Percentiles rank a stretch among this genome's conserved stretches.
phyloP scores from a whole-genome alignment of 2,329 filamentous ascomycete species.

The Ophidiomyces ophidiicola region DNA sequence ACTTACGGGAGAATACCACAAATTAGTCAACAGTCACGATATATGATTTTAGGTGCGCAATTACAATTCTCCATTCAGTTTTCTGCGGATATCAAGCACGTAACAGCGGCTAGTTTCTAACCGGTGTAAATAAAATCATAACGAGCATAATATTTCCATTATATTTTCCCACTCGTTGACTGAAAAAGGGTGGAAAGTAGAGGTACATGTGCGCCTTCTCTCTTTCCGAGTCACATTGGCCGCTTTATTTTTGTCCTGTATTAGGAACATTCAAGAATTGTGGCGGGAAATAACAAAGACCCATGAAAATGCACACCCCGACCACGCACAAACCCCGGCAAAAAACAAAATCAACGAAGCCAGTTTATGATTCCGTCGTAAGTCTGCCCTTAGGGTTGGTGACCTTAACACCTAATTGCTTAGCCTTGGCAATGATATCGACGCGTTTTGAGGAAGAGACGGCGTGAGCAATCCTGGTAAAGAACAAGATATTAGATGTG shows the following conservation, averaged over 20 bases:
- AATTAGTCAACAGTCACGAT: no score
- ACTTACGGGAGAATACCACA: no score
- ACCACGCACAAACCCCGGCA: conserved; percentile 9
- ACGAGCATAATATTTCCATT: conserved; percentile 12
- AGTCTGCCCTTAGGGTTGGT: conserved; percentile 99
- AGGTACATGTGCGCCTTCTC: conserved; percentile 5
- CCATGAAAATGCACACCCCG: conserved; percentile 14
- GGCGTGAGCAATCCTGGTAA: conserved; percentile 77
- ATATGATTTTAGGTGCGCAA: no score
- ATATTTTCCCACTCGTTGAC: conserved; percentile 10
- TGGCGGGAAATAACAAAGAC: conserved; percentile 10
- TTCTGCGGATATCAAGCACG: background rate
- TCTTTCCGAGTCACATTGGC: conserved; percentile 7
- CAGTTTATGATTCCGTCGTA: conserved; percentile 60
- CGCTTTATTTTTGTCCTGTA: conserved; percentile 9
- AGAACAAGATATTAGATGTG: conserved; percentile 26
- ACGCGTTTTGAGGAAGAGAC: conserved; percentile 98
- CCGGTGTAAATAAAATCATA: conserved; percentile 1
- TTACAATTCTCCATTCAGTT: background rate
- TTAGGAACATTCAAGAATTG: conserved; percentile 5
- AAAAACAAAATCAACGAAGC: conserved; percentile 10
- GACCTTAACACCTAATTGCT: conserved; percentile 98
- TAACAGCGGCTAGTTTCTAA: background rate
- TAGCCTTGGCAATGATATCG: conserved; percentile 92
- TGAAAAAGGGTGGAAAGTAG: conserved; percentile 4